Base-by-base conservation (phyloP, 2,329 filamentous ascomycete genomes). In the Paecilomyces dactylethromorphus region DNA sequence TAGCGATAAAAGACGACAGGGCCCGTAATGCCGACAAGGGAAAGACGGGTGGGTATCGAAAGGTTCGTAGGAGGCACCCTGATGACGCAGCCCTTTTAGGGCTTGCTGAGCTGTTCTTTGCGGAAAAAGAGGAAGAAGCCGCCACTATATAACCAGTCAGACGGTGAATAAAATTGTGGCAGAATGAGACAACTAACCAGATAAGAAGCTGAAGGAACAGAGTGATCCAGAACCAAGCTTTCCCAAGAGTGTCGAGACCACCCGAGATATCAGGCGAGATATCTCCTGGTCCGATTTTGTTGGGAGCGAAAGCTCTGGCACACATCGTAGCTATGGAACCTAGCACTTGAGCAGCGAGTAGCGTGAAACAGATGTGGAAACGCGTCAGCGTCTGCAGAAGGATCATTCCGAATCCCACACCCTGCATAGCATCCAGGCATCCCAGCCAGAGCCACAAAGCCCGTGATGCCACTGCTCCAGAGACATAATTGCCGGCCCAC, bases 401-500 rank as follows among this genome's bases (percentile, higher is more conserved):
- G 56, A 88, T 84, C 85, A 88, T 88, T 57, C 86, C 86, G 57
- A 88, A 82, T 1, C 86, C 86, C 1, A 88, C 81, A 45, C 85
- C 84, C 68, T 89, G 86, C 6, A 88, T 73, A 10, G 83, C 79
- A 64, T 89, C 86, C 10, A 88, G 76, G 3, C 87, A 79, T 49
- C 86, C 86, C 0, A 89, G 80, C 85, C 86, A 89, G 11, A 88
- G 77, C 86, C 86, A 88, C 3, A 88, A 71, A 58, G 77, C 74
- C 50, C 86, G 78, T 1, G 83, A 82, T 8, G 84, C 71, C 0
- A 88, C 68, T 0, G 86, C 83, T 2, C 82, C 80, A 7, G 79
- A 77, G 0, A 82, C 71, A 18, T 81, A 80, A 2, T 76, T 74
- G 45, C 83, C 83, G 6, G 82, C 82, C 85, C 85, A 88, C 2